These are phyloP conservation scores for Pichia norvegensis DNA, from an alignment of 1,139 yeast species.

Conservation along the genomic window DNA sequence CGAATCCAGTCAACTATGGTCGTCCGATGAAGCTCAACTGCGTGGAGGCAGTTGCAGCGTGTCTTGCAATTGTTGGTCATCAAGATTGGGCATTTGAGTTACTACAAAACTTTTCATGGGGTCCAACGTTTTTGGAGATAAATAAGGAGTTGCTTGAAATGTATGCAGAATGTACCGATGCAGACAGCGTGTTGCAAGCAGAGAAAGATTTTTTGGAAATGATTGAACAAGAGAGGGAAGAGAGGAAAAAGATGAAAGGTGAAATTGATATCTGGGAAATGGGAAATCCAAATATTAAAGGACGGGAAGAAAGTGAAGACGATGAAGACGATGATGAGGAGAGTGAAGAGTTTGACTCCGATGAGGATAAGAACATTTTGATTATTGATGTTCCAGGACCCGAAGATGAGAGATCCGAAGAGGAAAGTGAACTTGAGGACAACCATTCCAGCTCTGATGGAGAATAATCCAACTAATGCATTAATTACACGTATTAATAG, in stretches of 20 bases:
- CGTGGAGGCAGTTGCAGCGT: constrained; percentile 96
- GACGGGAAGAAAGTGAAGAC: constrained; percentile 24
- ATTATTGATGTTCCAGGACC: constrained; percentile 13
- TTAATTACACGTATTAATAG: background rate
- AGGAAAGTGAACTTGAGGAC: constrained; percentile 1
- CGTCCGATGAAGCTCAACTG: constrained; percentile 94
- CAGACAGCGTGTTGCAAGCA: constrained; percentile 62
- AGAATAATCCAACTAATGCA: background rate
- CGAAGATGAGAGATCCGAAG: constrained; percentile 4
- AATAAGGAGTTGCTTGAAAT: constrained; percentile 70
- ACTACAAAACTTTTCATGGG: constrained; percentile 85
- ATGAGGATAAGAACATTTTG: constrained; percentile 10
- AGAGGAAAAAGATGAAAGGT: constrained; percentile 46
- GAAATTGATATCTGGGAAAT: constrained; percentile 66
- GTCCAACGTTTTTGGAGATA: constrained; percentile 72
- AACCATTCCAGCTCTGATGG: background rate
- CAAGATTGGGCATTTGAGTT: constrained; percentile 80
- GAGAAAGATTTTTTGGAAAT: constrained; percentile 69
- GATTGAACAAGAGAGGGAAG: constrained; percentile 60
- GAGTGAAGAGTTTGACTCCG: constrained; percentile 10
- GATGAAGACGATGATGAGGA: constrained; percentile 22
- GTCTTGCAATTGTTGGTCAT: constrained; percentile 91
- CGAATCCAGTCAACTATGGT: constrained; percentile 95
- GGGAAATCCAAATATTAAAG: constrained; percentile 61
- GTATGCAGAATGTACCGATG: constrained; percentile 75